Evolutionary conservation across 345 rosid species (phyloP), one percentile per base, ranked within the genome.

Genomic region (Clarkia xantiana): DNA sequence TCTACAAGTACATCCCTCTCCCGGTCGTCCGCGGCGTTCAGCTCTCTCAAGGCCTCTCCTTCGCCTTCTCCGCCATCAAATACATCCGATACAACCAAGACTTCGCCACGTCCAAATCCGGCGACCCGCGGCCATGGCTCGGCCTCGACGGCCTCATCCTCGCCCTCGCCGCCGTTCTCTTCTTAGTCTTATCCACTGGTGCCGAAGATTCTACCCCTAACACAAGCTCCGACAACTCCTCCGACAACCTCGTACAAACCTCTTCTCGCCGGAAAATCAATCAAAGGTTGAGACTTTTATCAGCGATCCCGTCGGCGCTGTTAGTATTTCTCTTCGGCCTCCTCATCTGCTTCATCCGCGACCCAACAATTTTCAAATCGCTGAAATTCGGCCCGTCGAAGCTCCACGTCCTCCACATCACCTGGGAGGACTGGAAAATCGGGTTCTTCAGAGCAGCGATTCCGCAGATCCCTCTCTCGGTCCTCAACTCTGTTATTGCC

Each of bases 1-100:
- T 82, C 53, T 86, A 86, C 69, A 76, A 76, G 8, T 56, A 70
- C 62, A 70, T 86, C 45, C 95, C 95, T 40, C 81, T 81, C 47
- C 94, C 96, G 1, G 96, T 87, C 18, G 96, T 87, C 18, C 85
- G 96, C 12, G 94, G 96, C 16, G 85, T 87, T 50, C 96, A 87
- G 90, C 87, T 87, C 59, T 87, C 94, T 49, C 96, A 87, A 51
- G 96, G 96, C 8, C 90, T 87, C 49, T 63, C 79, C 45, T 87
- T 87, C 47, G 87, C 96, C 54, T 87, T 87, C 78, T 64, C 94
- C 16, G 90, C 94, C 23, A 78, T 87, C 55, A 87, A 83, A 56
- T 87, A 87, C 65, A 71, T 80, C 14, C 79, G 87, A 18, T 80
- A 50, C 63, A 61, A 83, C 18, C 89, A 86, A 60, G 81, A 86